A percentile compares a stretch with the other conserved stretches of the same genome.
Conservation (phyloP, 805 yeast genomes). For the Teunomyces gatunensis region DNA sequence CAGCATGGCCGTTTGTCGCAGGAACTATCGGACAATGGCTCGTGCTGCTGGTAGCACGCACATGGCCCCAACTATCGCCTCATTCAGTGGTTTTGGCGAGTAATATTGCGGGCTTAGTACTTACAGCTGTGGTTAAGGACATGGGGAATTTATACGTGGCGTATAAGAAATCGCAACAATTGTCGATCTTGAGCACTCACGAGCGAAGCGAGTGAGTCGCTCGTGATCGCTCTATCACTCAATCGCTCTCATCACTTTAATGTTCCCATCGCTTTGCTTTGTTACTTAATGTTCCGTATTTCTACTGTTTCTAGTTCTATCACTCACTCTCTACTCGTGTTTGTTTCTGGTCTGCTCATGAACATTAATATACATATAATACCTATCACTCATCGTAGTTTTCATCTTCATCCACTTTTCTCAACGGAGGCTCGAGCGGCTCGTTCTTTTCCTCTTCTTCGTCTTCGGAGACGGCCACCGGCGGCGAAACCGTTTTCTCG, state of each 20-base stretch:
- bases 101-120: slow-evolving; percentile 31
- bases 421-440: slow-evolving; percentile 43
- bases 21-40: slow-evolving; percentile 27
- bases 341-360: no score
- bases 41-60: slow-evolving; percentile 14
- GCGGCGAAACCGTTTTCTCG: neutral
- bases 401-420: slow-evolving; percentile 46
- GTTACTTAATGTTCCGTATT: no score
- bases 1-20: slow-evolving; percentile 40
- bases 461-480: slow-evolving; percentile 17
- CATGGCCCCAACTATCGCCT: slow-evolving; percentile 7
- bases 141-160: slow-evolving; percentile 27
- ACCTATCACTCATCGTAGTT: slow-evolving; percentile 42
- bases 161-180: slow-evolving; percentile 27
- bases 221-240: no score
- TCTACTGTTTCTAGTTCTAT: no score
- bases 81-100: slow-evolving; percentile 25
- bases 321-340: no score
- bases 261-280: no score
- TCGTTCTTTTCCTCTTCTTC: slow-evolving; percentile 30
- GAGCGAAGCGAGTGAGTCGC: no score
- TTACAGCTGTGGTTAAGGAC: slow-evolving; percentile 37
- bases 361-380: slow-evolving; percentile 1
- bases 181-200: neutral
- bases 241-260: no score